These are phyloP conservation scores for Boletus austroedulis DNA, from an alignment of 1,284 basidiomycete species.

Conservation along the genomic window DNA sequence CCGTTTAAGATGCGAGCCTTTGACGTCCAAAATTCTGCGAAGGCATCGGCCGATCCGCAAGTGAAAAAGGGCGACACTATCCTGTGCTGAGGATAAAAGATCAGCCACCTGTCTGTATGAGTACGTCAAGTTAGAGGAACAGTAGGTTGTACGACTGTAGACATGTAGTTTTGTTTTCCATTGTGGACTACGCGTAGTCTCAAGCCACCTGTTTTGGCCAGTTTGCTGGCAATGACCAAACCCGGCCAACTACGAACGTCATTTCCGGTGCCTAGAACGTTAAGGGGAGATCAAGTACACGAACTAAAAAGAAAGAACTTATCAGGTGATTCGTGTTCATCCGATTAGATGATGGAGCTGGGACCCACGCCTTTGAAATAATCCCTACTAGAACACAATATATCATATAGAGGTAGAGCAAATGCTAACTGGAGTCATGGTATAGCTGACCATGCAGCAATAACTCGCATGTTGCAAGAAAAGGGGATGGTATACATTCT, in stretches of 20 bases:
- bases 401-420: background rate
- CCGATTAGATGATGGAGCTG: background rate
- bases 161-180: background rate
- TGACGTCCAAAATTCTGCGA: background rate
- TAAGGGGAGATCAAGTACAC: too few species aligned
- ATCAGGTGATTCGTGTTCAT: background rate
- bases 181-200: background rate
- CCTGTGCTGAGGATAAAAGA: background rate
- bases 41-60: background rate
- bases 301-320: background rate
- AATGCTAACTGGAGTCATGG: background rate
- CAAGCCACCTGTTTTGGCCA: too few species aligned
- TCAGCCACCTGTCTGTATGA: background rate
- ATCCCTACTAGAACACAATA: background rate
- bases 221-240: too few species aligned
- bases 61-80: background rate
- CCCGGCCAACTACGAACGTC: too few species aligned
- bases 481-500: background rate
- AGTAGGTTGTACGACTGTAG: background rate
- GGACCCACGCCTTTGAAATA: background rate
- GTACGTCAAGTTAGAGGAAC: background rate
- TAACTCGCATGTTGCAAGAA: background rate
- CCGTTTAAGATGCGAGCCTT: background rate
- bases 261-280: too few species aligned
- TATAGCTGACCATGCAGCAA: background rate